These are phyloP conservation scores for Leccinum barrowsii DNA, from an alignment of 768 basidiomycete species.

Conservation along the genomic window DNA sequence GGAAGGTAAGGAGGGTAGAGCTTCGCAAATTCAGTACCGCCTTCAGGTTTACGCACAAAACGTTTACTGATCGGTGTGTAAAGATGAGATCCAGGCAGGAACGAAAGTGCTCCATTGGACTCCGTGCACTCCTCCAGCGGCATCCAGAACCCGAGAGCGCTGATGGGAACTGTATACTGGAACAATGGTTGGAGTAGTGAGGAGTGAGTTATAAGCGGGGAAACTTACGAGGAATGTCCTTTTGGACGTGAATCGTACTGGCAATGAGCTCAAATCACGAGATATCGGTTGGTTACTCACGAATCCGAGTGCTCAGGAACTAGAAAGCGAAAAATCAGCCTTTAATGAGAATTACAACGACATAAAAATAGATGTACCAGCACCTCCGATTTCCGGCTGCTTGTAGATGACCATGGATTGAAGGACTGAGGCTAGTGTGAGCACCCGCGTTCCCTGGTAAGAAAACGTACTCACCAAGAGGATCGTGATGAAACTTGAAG, in stretches of 20 bases:
- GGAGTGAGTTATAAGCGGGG: not conserved
- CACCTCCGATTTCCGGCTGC: constrained; percentile 88
- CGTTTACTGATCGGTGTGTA: constrained; percentile 72
- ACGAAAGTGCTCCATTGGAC: constrained; percentile 81
- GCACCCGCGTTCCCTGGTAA: not conserved
- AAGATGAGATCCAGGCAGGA: constrained; percentile 88
- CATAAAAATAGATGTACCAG: constrained; percentile 49
- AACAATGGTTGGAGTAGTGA: constrained; percentile 6
- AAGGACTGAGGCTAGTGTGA: constrained; percentile 47
- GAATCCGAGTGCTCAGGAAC: constrained; percentile 95
- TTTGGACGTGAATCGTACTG: constrained; percentile 38
- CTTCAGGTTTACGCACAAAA: constrained; percentile 71
- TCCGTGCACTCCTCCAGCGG: constrained; percentile 86
- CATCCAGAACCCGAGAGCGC: constrained; percentile 96
- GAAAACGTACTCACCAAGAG: constrained; percentile 54
- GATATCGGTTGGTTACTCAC: constrained; percentile 41
- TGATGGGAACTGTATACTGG: constrained; percentile 89
- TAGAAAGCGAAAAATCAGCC: constrained; percentile 23
- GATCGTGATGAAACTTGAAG: constrained; percentile 80
- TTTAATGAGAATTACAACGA: not conserved
- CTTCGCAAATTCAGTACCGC: constrained; percentile 83
- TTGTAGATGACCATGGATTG: constrained; percentile 97
- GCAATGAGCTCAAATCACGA: constrained; percentile 53
- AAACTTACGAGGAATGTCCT: not conserved
- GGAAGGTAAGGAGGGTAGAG: constrained; percentile 37